These are phyloP conservation scores for Cladosporium velox DNA, from an alignment of 2,329 filamentous ascomycete species.

Conservation along the genomic window DNA sequence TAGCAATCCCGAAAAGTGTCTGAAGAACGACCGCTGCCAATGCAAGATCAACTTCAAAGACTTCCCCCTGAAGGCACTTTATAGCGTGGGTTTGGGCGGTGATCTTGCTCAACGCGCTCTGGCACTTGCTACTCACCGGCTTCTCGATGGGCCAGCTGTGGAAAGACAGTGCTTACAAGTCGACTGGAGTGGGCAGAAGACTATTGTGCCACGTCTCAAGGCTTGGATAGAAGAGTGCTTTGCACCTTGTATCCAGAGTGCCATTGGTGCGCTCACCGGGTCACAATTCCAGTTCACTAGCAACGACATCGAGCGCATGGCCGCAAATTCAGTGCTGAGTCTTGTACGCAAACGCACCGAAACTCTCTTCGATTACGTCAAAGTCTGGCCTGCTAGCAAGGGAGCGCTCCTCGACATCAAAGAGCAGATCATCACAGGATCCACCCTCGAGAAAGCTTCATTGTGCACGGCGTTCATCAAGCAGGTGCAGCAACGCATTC, in stretches of 20 bases:
- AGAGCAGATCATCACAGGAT: conserved; percentile 65
- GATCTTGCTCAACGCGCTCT: conserved; percentile 70
- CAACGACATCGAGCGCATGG: conserved; percentile 65
- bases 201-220: conserved; percentile 61
- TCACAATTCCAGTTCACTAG: conserved; percentile 25
- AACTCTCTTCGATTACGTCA: conserved; percentile 77
- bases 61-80: conserved; percentile 43
- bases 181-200: conserved; percentile 58
- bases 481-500: conserved; percentile 64
- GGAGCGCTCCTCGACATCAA: conserved; percentile 74
- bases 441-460: conserved; percentile 66
- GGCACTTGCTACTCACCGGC: conserved; percentile 68
- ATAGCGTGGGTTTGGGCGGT: conserved; percentile 67
- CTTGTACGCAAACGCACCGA: conserved; percentile 69
- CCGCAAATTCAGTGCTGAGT: conserved; percentile 67
- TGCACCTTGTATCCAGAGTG: conserved; percentile 63
- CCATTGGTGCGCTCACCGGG: conserved; percentile 32
- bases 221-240: conserved; percentile 71
- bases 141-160: conserved; percentile 64
- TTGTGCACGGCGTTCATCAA: conserved; percentile 70
- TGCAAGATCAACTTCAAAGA: conserved; percentile 30
- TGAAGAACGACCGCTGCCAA: conserved; percentile 43
- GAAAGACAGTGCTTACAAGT: conserved; percentile 61
- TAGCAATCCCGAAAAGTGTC: conserved; percentile 37
- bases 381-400: conserved; percentile 70